A percentile compares a stretch with the other conserved stretches of the same genome.
Evolutionary conservation across 2,329 filamentous ascomycete species (phyloP).

Genomic region (Sporothrix variecibatus): DNA sequence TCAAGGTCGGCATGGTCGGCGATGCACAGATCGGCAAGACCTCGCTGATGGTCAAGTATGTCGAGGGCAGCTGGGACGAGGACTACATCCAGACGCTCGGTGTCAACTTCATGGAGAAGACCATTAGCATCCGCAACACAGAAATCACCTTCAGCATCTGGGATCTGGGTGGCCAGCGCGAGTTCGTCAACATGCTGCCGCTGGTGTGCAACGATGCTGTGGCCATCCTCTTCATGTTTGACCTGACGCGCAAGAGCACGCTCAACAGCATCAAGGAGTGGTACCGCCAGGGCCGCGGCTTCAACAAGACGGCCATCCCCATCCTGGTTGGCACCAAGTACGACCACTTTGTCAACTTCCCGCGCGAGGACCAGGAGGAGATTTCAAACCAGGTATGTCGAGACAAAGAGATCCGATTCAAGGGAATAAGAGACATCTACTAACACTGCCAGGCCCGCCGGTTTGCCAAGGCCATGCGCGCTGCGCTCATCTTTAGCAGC

Average conservation of each 20-base stretch:
- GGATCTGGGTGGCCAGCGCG: conserved; percentile 95
- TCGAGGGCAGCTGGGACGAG: conserved; percentile 99
- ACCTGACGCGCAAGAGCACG: conserved; percentile 95
- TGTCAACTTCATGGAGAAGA: conserved; percentile 99
- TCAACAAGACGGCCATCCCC: conserved; percentile 99
- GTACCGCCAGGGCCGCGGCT: conserved; percentile 95
- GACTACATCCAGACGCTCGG: conserved; percentile 99
- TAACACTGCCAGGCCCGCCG: conserved; percentile 70
- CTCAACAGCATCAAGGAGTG: conserved; percentile 99
- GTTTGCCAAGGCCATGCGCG: conserved; percentile 98
- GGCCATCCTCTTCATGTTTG: conserved; percentile 99
- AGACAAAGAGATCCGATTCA: too few relatives aligned
- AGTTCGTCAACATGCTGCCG: conserved; percentile 99
- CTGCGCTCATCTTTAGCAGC: conserved; percentile 95
- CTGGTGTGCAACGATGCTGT: conserved; percentile 99
- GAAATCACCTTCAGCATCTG: conserved; percentile 99
- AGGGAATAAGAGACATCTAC: not conserved
- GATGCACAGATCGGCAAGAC: conserved; percentile 99
- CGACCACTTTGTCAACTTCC: conserved; percentile 99
- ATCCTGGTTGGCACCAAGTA: conserved; percentile 98
- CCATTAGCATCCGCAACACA: conserved; percentile 97
- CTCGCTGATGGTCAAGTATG: conserved; percentile 98
- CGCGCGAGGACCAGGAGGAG: conserved; percentile 95
- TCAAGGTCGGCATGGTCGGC: conserved; percentile 99
- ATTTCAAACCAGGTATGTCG: conserved; percentile 83